Conservation (phyloP, 2,329 filamentous ascomycete species). For the Cordyceps cicadae region DNA sequence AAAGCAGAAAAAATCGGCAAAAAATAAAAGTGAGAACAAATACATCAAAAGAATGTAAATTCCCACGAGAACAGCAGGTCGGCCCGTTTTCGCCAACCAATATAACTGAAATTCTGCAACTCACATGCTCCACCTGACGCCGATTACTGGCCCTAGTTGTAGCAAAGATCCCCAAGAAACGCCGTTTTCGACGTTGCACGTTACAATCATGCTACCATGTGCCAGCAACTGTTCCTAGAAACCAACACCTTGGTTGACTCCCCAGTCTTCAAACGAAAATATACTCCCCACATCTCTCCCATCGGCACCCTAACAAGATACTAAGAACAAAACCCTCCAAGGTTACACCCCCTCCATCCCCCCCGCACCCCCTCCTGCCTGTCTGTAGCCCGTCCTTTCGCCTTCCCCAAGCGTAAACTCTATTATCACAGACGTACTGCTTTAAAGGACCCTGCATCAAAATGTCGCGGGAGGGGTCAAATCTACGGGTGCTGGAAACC, state of each 20-base stretch:
- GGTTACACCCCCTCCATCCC: not conserved
- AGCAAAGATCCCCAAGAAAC: not conserved
- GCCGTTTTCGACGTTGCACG: not conserved
- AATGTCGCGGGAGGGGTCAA: not conserved
- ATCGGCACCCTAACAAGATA: not conserved
- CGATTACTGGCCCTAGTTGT: not conserved
- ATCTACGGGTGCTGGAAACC: too few species aligned
- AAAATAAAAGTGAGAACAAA: too few species aligned
- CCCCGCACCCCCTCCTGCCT: not conserved
- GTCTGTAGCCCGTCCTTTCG: not conserved
- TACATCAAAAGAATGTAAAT: too few species aligned
- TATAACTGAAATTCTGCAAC: slow-evolving; percentile 1
- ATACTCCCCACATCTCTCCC: not conserved
- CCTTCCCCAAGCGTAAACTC: slow-evolving; percentile 5
- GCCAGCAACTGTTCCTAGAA: not conserved
- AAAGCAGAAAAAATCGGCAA: too few species aligned
- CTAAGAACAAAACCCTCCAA: not conserved
- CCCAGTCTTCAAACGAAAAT: not conserved
- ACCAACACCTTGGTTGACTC: not conserved
- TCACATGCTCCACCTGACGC: not conserved
- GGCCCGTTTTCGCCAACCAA: not conserved
- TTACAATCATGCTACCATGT: not conserved
- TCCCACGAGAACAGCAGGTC: too few species aligned
- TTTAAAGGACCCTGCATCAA: not conserved
- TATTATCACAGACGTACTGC: slow-evolving; percentile 2